Base-by-base conservation (phyloP, 73 alveolate genomes). In the Halteria grandinella region DNA sequence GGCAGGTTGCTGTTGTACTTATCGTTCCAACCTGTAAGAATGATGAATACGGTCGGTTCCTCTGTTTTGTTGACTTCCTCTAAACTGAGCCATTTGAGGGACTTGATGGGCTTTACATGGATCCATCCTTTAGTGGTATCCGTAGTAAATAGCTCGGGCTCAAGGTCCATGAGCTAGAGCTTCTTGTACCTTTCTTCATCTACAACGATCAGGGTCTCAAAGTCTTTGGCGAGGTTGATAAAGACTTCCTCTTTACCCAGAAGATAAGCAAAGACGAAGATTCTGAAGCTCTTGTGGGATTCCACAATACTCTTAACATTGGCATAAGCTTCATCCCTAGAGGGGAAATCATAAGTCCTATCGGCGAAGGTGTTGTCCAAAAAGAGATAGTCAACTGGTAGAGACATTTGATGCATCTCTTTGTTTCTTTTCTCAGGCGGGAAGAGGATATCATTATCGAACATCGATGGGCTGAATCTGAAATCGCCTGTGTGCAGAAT, bases 401-500 rank as follows among this genome's bases (percentile, higher is more conserved):
- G 75, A 43, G 89, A 51, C 1, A 64, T 21, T 11, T 55, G 40
- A 47, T 69, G 24, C 52, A 63, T 81, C 24, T 69, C 55, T n/a
- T 55, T 34, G 31, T 74, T 87, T 49, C 75, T 54, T 17, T 32
- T 29, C 39, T 33, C 62, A 31, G 69, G 72, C 20, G 95, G 95
- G 48, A 58, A 72, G 6, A 88, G 79, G 18, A 70, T 73, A 0
- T 48, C 55, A 45, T 86, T 54, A 0, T 75, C 59, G 47, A 90
- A 79, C 80, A 90, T 87, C 33, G 44, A 23, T 25, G 63, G 79
- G 20, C 79, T 75, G 52, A 74, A 90, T 41, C 97, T 48, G 53
- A 90, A 90, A 75, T 90, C 97, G 8, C 97, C 97, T 17, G 94
- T 90, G 45, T 90, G 97, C 7, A 90, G 51, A 23, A 90, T 85